Percentiles rank a stretch among this genome's conserved stretches.
Evolutionary conservation across 768 basidiomycete genomes (phyloP).

Genomic region (Phylloporus sp.): DNA sequence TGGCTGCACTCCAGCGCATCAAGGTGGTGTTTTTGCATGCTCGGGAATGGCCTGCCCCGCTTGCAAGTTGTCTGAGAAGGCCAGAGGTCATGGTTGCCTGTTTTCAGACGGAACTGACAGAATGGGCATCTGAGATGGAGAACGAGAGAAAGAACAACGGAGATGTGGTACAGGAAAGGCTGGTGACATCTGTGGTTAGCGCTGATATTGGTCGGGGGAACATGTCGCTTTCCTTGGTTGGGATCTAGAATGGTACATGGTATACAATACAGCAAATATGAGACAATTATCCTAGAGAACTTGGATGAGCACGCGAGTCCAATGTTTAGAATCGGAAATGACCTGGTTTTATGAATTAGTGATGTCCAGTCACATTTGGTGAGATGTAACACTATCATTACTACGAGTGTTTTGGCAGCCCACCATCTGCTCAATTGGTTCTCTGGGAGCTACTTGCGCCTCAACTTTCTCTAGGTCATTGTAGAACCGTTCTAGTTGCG

Average conservation of each 20-base stretch:
- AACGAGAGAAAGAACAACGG: background rate
- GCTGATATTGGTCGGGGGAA: background rate
- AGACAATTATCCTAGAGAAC: too few species aligned
- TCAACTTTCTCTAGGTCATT: conserved; percentile 44
- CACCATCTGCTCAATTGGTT: conserved; percentile 51
- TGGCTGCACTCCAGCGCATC: conserved; percentile 5
- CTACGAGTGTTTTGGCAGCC: conserved; percentile 46
- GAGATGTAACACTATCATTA: too few species aligned
- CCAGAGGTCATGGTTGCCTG: background rate
- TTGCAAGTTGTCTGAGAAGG: too few species aligned
- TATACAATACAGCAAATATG: too few species aligned
- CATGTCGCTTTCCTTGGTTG: too few species aligned
- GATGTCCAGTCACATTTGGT: too few species aligned
- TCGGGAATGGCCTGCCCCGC: background rate
- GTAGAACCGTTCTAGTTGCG: conserved; percentile 45
- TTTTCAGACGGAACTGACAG: background rate
- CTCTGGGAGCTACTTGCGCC: conserved; percentile 15
- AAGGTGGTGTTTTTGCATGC: conserved; percentile 8
- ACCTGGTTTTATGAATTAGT: too few species aligned
- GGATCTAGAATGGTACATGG: too few species aligned
- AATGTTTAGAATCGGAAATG: too few species aligned
- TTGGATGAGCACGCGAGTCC: too few species aligned
- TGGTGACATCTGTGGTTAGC: conserved; percentile 8
- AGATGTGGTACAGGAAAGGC: background rate
- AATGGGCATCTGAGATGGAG: background rate